phyloP scores from a whole-genome alignment of 495 filamentous ascomycete genomes.

The Daldinia bambusicola region DNA sequence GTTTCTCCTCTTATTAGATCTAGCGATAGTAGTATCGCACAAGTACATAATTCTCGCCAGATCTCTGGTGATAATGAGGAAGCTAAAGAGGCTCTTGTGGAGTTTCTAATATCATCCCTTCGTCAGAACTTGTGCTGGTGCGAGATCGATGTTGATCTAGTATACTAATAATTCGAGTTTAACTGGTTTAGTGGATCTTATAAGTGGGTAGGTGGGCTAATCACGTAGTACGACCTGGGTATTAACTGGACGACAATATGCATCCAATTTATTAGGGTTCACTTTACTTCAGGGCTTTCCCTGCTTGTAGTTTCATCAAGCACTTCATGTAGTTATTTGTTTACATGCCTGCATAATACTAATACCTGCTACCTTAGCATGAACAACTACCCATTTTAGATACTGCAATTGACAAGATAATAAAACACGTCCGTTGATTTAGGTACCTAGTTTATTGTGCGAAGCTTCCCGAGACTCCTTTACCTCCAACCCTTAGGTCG shows the following conservation, averaged over 20 bases:
- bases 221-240: background rate
- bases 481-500: slow-evolving; percentile 19
- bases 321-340: background rate
- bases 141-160: slow-evolving; percentile 11
- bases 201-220: slow-evolving; percentile 1
- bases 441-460: slow-evolving; percentile 19
- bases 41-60: no score
- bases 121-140: slow-evolving; percentile 30
- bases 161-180: slow-evolving; percentile 17
- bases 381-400: no score
- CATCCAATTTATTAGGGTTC: slow-evolving; percentile 28
- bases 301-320: slow-evolving; percentile 18
- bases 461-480: slow-evolving; percentile 32
- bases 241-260: slow-evolving; percentile 9
- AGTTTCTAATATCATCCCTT: slow-evolving; percentile 31
- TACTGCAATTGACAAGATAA: no score
- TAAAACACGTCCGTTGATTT: background rate
- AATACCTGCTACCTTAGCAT: no score
- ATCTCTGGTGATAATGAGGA: background rate
- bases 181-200: background rate
- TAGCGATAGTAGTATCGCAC: background rate
- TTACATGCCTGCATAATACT: no score
- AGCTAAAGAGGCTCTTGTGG: slow-evolving; percentile 11
- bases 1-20: background rate
- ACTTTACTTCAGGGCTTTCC: slow-evolving; percentile 20